These are phyloP conservation scores for Podospora sp. DNA, from an alignment of 495 filamentous ascomycete genomes.

Conservation along the genomic window DNA sequence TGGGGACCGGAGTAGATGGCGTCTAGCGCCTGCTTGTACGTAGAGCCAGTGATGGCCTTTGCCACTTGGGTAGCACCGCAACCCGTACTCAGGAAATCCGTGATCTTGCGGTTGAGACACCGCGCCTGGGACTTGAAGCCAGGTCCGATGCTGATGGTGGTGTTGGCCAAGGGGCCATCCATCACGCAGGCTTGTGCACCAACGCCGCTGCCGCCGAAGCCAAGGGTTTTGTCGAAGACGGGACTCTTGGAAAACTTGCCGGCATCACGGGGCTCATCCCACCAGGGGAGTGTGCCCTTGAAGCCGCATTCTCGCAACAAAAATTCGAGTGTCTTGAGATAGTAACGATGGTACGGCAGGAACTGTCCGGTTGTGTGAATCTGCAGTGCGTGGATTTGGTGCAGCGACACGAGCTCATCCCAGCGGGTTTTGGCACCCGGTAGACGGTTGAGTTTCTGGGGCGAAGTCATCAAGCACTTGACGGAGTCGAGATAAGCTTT, in stretches of 20 bases:
- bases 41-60: conserved; percentile 9
- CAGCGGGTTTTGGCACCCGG: conserved; percentile 40
- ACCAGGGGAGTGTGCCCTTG: conserved; percentile 41
- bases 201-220: conserved; percentile 50
- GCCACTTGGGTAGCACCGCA: conserved; percentile 9
- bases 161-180: conserved; percentile 48
- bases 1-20: conserved; percentile 26
- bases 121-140: conserved; percentile 38
- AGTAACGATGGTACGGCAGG: conserved; percentile 56
- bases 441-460: conserved; percentile 18
- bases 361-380: conserved; percentile 42
- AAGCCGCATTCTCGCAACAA: conserved; percentile 50
- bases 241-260: conserved; percentile 37
- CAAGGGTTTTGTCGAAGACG: conserved; percentile 37
- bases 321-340: conserved; percentile 47
- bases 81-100: conserved; percentile 19
- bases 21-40: conserved; percentile 15
- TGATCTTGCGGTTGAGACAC: conserved; percentile 42
- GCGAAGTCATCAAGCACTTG: conserved; percentile 11
- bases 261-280: conserved; percentile 49
- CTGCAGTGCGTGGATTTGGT: conserved; percentile 40
- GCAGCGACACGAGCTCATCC: conserved; percentile 44
- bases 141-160: conserved; percentile 37
- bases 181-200: conserved; percentile 37
- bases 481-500: conserved; percentile 5